A percentile compares a stretch with the other conserved stretches of the same genome.
Evolutionary conservation across 176 grass and related monocot genomes (phyloP).

Genomic region (Calamus simplicifolius): DNA sequence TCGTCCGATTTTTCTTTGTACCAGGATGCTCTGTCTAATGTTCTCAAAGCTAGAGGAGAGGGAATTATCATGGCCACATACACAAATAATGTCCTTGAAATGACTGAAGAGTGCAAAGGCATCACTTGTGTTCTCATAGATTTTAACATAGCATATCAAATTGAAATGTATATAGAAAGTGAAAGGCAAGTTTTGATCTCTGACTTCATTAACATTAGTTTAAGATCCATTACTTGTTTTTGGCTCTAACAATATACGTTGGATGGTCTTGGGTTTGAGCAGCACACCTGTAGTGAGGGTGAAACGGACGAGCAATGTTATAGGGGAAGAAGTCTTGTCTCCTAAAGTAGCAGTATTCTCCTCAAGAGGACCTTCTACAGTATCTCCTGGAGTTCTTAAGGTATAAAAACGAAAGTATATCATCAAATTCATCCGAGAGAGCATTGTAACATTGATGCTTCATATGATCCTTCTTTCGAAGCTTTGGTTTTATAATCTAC

Average conservation of each 20-base stretch:
- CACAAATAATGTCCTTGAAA: slow-evolving; percentile 1
- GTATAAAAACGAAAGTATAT: not conserved
- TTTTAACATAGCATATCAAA: not conserved
- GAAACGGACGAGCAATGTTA: not conserved
- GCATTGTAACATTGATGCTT: too few relatives aligned
- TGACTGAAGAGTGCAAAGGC: not conserved
- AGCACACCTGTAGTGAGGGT: not conserved
- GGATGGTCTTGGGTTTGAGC: too few relatives aligned
- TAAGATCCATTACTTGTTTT: too few relatives aligned
- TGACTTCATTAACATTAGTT: too few relatives aligned
- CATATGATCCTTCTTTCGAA: too few relatives aligned
- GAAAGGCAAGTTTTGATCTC: not conserved
- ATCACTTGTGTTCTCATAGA: slow-evolving; percentile 14
- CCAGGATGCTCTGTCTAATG: not conserved
- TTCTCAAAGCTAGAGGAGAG: not conserved
- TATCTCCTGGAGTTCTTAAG: slow-evolving; percentile 11
- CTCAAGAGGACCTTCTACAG: slow-evolving; percentile 1
- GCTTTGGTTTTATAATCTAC: too few relatives aligned
- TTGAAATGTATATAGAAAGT: not conserved
- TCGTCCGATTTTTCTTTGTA: not conserved
- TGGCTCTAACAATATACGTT: too few relatives aligned
- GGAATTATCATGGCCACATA: slow-evolving; percentile 7
- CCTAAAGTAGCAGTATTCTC: slow-evolving; percentile 20
- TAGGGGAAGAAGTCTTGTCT: slow-evolving; percentile 5
- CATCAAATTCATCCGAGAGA: too few relatives aligned